Base-by-base conservation (phyloP, 1,139 yeast genomes). In the Zhuliangozyma parablackwelliae region DNA sequence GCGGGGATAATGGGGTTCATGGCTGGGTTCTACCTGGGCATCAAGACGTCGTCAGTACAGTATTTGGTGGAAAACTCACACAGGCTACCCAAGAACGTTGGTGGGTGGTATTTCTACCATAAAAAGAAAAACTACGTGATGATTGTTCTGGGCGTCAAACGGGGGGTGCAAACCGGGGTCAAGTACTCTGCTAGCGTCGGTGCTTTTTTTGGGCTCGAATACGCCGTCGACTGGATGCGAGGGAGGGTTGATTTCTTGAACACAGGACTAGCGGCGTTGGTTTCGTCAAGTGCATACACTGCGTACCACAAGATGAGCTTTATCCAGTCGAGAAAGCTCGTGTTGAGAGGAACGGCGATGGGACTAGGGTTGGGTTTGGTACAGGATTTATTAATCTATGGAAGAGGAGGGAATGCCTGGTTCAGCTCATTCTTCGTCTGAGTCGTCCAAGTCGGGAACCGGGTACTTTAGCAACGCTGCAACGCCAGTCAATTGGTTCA, bases 21-120 rank as follows among this genome's bases (percentile, higher is more conserved):
- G 31, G 65, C 76, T 9, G 95, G 95, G 2, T 73, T 82, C 50
- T 72, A 75, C 38, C 65, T 69, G 24, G 90, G 94, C 2, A 77
- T 78, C 47, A 71, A 72, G 41, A 48, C 56, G 5, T 65, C 85
- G 1, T 75, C 86, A 1, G 59, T 81, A 29, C 69, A 80, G 33
- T 88, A 77, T 49, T 65, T 87, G 37, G 88, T 90, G 1, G 89
- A 85, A 47, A 87, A 87, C 51, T 85, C 94, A 10, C 96, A 87
- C 53, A 60, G 96, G 33, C 63, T 88, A 43, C 96, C 96, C 4
- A 69, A 63, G 20, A 80, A 84, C 1, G 84, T 80, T 38, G 92
- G 89, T 26, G 94, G 92, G 0, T 87, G 96, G 96, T 88, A 84
- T 55, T 84, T 83, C 54, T 87, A 88, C 59, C 95, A 87, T 59